Evolutionary conservation across 2,329 filamentous ascomycete species (phyloP), one percentile per base, ranked within the genome.

Genomic region (Raffaelea ambrosiae): DNA sequence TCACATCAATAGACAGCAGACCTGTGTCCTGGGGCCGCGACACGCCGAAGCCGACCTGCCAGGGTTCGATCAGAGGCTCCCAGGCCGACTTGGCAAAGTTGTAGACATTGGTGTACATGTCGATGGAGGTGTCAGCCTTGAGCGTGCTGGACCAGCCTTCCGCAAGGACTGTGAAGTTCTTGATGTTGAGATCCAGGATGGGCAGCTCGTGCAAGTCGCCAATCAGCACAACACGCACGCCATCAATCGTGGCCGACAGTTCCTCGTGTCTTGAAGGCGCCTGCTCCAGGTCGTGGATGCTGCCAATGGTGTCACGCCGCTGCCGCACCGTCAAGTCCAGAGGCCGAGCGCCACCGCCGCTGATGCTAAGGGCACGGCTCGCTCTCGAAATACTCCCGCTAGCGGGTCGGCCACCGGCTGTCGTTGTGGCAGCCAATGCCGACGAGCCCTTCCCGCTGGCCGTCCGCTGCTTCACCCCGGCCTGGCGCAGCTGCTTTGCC

Each of bases 21-120:
- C 91, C 86, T 0, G 84, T 86, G 39, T 79, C 76, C 22, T 81
- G 74, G 49, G 93, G 83, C 57, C 84, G 90, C 1, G 86, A 82
- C 62, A 97, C 80, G 53, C 94, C 88, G 55, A 98, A 81, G 2
- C 89, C 89, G n/a, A 97, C 74, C 55, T 91, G 83, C 93, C 93
- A 98, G 8, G 94, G 94, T 63, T 98, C 93, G 22, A 98, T 81
- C 31, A 98, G 69, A 3, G 93, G 93, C 63, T 98, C 93, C 93
- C 93, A 98, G 3, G 89, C 88, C 0, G 93, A 98, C 64, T 98
- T 98, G 14, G 93, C 93, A 67, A 98, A 98, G 66, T 98, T 98
- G 73, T 95, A 98, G 22, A 98, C 84, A 59, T 97, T 98, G 57
- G 94, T 79, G 64, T 95, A 95, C 54, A 91, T 88, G 53, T 96